Base-by-base conservation (phyloP, 2,329 filamentous ascomycete species). In the Scolecobasidium constrictum region DNA sequence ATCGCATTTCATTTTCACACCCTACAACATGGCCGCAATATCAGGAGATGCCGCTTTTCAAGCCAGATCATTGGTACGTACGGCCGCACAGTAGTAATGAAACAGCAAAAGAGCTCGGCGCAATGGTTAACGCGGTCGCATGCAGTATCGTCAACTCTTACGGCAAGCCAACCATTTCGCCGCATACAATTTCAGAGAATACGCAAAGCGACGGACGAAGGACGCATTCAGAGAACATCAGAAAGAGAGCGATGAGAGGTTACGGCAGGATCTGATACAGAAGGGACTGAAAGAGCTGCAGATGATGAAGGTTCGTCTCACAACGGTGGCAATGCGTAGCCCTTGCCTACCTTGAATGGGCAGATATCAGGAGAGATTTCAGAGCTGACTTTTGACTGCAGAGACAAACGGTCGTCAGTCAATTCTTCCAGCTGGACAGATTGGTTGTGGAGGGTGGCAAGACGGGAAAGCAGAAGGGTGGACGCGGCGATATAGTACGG, bases 111-210 rank as follows among this genome's bases (percentile, higher is more conserved):
- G 18, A 11, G 19, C 34, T 36, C 16, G 12, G 34, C 26, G n/a
- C n/a, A 9, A 11, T 18, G 9, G 13, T 18, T 39, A 11, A 39
- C 37, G 16, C 11, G 11, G 18, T 12, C 22, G 17, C 18, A 20
- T 18, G 40, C 49, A 94, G 88, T 96, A 94, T 66, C 88, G 92
- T 52, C 90, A 90, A 57, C 71, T 98, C 54, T 72, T 96, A 56
- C 83, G 88, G 53, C 83, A 92, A 62, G 80, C 86, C 48, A 73
- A 75, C 48, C 84, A 94, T 58, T 96, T 98, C 64, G 77, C 86
- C 48, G 78, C 83, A 53, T 98, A 96, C 72, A 98, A 96, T 68
- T 98, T 95, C 73, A 79, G 92, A 66, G 90, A 95, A 63, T 98
- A 98, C 65, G 88, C 92, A 42, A 83, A 81, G 65, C 81, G 92